Conservation (phyloP, 2,329 filamentous ascomycete species). For the Diaporthe destruens region DNA sequence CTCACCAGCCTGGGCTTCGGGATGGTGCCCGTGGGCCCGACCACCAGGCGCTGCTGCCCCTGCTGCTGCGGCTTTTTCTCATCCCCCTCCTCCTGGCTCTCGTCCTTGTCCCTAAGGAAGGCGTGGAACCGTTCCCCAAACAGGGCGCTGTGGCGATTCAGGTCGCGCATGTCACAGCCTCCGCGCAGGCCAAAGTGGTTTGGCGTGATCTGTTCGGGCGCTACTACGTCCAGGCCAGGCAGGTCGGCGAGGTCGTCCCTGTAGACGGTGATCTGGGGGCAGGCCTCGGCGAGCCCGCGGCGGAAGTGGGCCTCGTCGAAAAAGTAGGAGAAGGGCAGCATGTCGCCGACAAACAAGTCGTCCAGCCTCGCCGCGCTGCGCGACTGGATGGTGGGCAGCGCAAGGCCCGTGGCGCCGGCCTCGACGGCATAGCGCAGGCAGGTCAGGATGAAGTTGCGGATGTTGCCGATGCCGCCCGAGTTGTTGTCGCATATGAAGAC, state of each 20-base stretch:
- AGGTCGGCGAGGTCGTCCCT: slow-evolving; percentile 52
- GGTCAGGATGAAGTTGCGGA: slow-evolving; percentile 63
- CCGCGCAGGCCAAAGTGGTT: slow-evolving; percentile 55
- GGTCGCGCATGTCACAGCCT: slow-evolving; percentile 55
- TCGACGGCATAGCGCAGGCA: slow-evolving; percentile 64
- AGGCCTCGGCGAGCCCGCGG: slow-evolving; percentile 51
- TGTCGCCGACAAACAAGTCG: slow-evolving; percentile 56
- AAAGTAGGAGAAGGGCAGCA: slow-evolving; percentile 58
- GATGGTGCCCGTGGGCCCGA: slow-evolving; percentile 35
- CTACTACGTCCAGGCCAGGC: slow-evolving; percentile 50
- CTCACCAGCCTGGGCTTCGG: slow-evolving; percentile 54
- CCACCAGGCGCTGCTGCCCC: slow-evolving; percentile 41
- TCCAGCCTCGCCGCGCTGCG: slow-evolving; percentile 56
- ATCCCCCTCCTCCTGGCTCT: slow-evolving; percentile 45
- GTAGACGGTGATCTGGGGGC: slow-evolving; percentile 59
- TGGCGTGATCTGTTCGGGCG: slow-evolving; percentile 56
- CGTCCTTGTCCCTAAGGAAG: slow-evolving; percentile 47
- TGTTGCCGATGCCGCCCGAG: slow-evolving; percentile 64
- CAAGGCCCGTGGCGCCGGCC: slow-evolving; percentile 59
- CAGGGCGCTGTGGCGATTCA: slow-evolving; percentile 56
- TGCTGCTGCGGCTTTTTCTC: slow-evolving; percentile 47
- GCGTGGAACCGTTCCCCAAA: slow-evolving; percentile 53
- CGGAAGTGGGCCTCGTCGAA: slow-evolving; percentile 62
- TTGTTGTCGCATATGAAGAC: slow-evolving; percentile 65
- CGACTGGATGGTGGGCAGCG: slow-evolving; percentile 60